Conservation (phyloP, 2,329 filamentous ascomycete genomes). For the Clarireedia monteithiana region DNA sequence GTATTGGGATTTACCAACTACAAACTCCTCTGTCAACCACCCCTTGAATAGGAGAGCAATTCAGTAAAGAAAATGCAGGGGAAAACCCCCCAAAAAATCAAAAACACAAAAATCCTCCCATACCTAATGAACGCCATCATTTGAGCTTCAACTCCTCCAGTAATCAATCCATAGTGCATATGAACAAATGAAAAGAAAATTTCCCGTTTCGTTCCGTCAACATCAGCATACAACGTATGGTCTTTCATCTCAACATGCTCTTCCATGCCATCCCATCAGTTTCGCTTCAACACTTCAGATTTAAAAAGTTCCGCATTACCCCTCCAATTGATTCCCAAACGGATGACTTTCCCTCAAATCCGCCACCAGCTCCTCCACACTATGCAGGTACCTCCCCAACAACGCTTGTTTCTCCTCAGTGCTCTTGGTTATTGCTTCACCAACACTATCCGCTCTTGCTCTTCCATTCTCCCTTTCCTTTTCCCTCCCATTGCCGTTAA, state of each 20-base stretch:
- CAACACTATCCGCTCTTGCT: conserved; percentile 30
- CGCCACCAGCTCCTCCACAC: conserved; percentile 55
- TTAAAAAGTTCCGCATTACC: neutral
- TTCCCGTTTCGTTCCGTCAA: neutral
- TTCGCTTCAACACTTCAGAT: neutral
- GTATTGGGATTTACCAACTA: no score
- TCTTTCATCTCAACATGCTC: neutral
- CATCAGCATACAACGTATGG: neutral
- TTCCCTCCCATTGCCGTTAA: conserved; percentile 51
- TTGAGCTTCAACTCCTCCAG: no score
- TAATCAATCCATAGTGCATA: neutral
- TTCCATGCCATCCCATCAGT: neutral
- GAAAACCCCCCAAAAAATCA: no score
- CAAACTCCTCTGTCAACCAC: no score
- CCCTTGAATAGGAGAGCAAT: no score
- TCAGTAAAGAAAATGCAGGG: no score
- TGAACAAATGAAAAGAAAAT: neutral
- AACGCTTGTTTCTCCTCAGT: conserved; percentile 62
- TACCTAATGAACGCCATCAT: no score
- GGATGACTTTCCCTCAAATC: conserved; percentile 75
- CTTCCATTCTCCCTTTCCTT: conserved; percentile 43
- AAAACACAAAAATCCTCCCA: no score
- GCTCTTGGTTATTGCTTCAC: conserved; percentile 38
- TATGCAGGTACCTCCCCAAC: conserved; percentile 52
- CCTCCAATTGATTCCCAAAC: conserved; percentile 54